Conservation (phyloP, 1,284 basidiomycete species). For the Marasmius fiardii region DNA sequence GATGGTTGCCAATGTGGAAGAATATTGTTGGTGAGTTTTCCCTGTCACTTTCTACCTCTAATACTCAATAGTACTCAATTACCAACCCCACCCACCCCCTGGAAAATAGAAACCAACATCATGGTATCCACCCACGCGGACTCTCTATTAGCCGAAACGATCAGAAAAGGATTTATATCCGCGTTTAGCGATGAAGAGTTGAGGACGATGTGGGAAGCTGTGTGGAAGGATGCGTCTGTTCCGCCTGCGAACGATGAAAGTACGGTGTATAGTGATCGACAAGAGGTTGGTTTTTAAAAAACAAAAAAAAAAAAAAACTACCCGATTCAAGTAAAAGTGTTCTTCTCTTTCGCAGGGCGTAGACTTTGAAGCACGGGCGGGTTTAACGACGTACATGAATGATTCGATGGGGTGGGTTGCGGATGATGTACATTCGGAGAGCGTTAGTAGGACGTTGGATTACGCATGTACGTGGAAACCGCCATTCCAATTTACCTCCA, state of each 20-base stretch:
- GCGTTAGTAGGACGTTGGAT: conserved; percentile 73
- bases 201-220: conserved; percentile 69
- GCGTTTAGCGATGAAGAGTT: conserved; percentile 34
- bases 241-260: conserved; percentile 62
- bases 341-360: conserved; percentile 47
- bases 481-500: no score
- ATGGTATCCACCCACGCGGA: conserved; percentile 83
- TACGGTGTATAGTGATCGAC: conserved; percentile 62
- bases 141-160: conserved; percentile 77
- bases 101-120: conserved; percentile 70
- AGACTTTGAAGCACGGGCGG: conserved; percentile 80
- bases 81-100: no score
- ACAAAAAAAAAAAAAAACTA: no score
- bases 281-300: conserved; percentile 61
- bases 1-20: conserved; percentile 91
- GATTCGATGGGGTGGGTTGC: conserved; percentile 73
- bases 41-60: background rate
- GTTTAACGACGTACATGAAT: conserved; percentile 60
- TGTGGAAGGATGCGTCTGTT: conserved; percentile 71
- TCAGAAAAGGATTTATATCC: conserved; percentile 52
- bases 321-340: background rate
- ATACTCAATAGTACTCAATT: no score
- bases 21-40: conserved; percentile 64
- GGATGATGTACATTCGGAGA: conserved; percentile 75
- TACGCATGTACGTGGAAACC: conserved; percentile 60